Conservation (phyloP, 495 filamentous ascomycete genomes). For the Clavariopsis aquatica region DNA sequence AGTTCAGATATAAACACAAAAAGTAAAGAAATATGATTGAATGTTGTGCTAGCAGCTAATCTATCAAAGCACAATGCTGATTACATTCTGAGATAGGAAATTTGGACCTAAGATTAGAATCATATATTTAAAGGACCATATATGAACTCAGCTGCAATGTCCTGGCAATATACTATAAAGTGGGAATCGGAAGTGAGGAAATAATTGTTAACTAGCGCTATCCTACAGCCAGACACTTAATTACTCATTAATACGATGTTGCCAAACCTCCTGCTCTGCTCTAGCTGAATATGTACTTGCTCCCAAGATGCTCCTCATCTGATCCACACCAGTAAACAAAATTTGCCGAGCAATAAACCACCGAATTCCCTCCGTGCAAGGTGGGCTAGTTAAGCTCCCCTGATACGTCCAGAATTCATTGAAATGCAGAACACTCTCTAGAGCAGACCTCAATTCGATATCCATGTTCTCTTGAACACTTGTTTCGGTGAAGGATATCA, state of each 20-base stretch:
- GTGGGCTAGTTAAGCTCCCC: slow-evolving; percentile 34
- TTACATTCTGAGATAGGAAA: too few species aligned
- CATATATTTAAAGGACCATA: too few species aligned
- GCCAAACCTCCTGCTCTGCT: slow-evolving; percentile 33
- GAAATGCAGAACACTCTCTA: slow-evolving; percentile 37
- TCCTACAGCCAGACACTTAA: too few species aligned
- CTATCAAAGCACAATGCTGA: too few species aligned
- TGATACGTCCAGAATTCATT: slow-evolving; percentile 42
- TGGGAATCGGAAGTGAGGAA: too few species aligned
- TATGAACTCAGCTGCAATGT: too few species aligned
- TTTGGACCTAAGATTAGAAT: too few species aligned
- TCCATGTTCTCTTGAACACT: slow-evolving; percentile 3
- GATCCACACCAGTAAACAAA: slow-evolving; percentile 9
- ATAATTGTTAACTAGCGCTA: too few species aligned
- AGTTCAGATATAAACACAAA: too few species aligned
- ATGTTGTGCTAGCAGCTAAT: too few species aligned
- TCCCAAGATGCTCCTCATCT: slow-evolving; percentile 25
- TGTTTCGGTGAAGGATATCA: slow-evolving; percentile 30
- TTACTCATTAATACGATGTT: slow-evolving; percentile 22
- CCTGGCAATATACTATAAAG: too few species aligned
- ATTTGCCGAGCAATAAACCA: slow-evolving; percentile 25
- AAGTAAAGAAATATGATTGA: too few species aligned
- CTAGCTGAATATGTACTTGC: slow-evolving; percentile 25
- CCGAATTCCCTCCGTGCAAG: slow-evolving; percentile 26
- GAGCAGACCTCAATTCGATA: slow-evolving; percentile 31